Conservation (phyloP, 1,139 yeast genomes). For the Nakaseomyces delphensis region DNA sequence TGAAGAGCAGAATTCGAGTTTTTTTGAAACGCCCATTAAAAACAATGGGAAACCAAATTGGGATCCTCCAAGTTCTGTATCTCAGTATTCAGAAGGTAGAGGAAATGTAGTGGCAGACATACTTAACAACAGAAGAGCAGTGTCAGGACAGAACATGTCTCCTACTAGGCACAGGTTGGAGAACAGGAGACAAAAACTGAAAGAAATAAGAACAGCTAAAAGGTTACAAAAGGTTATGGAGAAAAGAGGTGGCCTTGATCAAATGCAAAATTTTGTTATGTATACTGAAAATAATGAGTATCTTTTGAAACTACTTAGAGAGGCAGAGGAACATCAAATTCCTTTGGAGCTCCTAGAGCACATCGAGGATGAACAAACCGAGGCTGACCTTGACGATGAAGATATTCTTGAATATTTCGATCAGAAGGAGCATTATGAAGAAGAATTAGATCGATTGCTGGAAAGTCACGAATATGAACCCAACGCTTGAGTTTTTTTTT, state of each 20-base stretch:
- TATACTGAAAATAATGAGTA: slow-evolving; percentile 13
- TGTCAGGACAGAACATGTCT: background rate
- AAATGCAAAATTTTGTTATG: slow-evolving; percentile 21
- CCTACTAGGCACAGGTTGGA: background rate
- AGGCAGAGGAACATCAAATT: slow-evolving; percentile 17
- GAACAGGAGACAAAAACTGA: slow-evolving; percentile 6
- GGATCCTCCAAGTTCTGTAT: background rate
- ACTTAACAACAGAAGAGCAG: background rate
- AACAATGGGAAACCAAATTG: background rate
- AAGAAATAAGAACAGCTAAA: slow-evolving; percentile 10
- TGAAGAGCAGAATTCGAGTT: slow-evolving; percentile 1
- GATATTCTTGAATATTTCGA: slow-evolving; percentile 14
- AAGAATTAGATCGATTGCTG: slow-evolving; percentile 12
- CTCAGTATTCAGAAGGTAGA: background rate
- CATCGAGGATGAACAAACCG: slow-evolving; percentile 12
- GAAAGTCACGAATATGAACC: slow-evolving; percentile 8
- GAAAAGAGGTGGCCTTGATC: slow-evolving; percentile 17
- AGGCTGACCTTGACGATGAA: slow-evolving; percentile 19
- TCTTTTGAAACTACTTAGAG: slow-evolving; percentile 10
- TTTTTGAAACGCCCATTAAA: background rate
- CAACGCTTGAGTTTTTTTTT: slow-evolving; percentile 6
- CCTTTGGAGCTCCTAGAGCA: slow-evolving; percentile 13
- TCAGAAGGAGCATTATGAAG: slow-evolving; percentile 13
- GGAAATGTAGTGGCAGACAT: background rate
- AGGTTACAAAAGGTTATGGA: slow-evolving; percentile 10